These are phyloP conservation scores for Aureobasidium uvarum DNA, from an alignment of 2,329 filamentous ascomycete species.

Conservation along the genomic window DNA sequence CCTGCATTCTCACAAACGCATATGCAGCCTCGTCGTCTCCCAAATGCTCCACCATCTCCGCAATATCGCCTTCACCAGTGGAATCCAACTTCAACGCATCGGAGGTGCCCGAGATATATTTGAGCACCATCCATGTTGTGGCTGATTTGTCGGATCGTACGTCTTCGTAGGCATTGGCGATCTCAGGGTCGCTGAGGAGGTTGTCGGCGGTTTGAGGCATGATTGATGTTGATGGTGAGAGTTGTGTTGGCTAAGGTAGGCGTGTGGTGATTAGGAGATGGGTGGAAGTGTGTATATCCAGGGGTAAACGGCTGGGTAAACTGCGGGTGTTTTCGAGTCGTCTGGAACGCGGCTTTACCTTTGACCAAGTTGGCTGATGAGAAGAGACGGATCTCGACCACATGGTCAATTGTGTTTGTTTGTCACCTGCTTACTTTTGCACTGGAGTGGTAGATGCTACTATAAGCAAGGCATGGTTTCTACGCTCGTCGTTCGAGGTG, in stretches of 20 bases:
- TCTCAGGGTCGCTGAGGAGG: constrained; percentile 25
- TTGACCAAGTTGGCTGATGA: neutral
- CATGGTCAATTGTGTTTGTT: neutral
- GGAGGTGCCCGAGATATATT: constrained; percentile 22
- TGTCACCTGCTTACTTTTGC: neutral
- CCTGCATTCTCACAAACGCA: constrained; percentile 21
- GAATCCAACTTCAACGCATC: constrained; percentile 21
- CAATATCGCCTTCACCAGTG: constrained; percentile 9
- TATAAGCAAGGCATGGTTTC: neutral
- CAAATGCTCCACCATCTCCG: constrained; percentile 7
- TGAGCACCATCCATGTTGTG: constrained; percentile 25
- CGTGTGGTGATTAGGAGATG: neutral
- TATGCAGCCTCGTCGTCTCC: constrained; percentile 23
- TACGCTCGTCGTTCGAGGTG: neutral
- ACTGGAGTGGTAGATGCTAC: neutral
- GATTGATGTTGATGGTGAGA: neutral
- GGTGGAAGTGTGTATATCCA: constrained; percentile 15
- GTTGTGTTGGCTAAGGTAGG: neutral
- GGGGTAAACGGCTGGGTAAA: constrained; percentile 21
- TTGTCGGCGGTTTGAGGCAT: constrained; percentile 24
- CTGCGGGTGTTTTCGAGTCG: neutral
- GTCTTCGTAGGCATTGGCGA: constrained; percentile 23
- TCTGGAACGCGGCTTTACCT: constrained; percentile 3
- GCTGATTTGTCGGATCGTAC: constrained; percentile 17
- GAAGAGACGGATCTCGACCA: neutral